These are phyloP conservation scores for Hypoxylon trugodes DNA, from an alignment of 495 filamentous ascomycete genomes.

Conservation along the genomic window DNA sequence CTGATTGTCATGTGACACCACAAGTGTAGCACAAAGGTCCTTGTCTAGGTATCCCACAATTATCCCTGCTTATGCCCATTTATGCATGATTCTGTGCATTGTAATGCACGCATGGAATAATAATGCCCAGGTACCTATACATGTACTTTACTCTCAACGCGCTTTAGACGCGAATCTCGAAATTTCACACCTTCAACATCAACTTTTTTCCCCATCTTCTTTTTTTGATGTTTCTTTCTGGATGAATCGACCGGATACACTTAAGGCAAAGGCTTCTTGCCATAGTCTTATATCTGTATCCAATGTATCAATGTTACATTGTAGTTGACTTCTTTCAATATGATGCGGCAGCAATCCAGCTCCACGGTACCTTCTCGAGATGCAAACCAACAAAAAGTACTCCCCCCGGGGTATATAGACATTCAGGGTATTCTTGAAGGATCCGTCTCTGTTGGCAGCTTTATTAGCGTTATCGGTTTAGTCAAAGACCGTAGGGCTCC, in stretches of 20 bases:
- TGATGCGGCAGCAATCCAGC: slow-evolving; percentile 27
- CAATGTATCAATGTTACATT: not conserved
- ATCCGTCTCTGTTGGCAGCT: slow-evolving; percentile 22
- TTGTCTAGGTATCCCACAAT: too few relatives aligned
- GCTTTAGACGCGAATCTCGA: slow-evolving; percentile 1
- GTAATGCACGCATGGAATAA: slow-evolving; percentile 1
- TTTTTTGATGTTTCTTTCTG: not conserved
- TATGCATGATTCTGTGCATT: slow-evolving; percentile 3
- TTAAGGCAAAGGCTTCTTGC: slow-evolving; percentile 5
- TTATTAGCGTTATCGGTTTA: slow-evolving; percentile 60
- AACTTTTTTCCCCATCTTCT: not conserved
- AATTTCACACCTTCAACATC: not conserved
- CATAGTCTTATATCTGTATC: not conserved
- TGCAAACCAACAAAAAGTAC: slow-evolving; percentile 2
- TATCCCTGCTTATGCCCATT: slow-evolving; percentile 13
- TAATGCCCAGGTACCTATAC: not conserved
- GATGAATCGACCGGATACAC: slow-evolving; percentile 3
- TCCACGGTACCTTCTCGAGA: slow-evolving; percentile 16
- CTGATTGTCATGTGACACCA: slow-evolving; percentile 43
- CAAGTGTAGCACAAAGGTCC: not conserved
- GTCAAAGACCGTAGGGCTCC: slow-evolving; percentile 59
- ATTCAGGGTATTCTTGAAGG: slow-evolving; percentile 46
- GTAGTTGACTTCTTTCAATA: slow-evolving; percentile 20
- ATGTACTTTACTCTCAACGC: too few relatives aligned
- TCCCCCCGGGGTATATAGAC: slow-evolving; percentile 44